A percentile compares a stretch with the other conserved stretches of the same genome.
These are phyloP conservation scores for Scutellaria galericulata DNA, from an alignment of 257 asterid genomes.

Conservation along the genomic window DNA sequence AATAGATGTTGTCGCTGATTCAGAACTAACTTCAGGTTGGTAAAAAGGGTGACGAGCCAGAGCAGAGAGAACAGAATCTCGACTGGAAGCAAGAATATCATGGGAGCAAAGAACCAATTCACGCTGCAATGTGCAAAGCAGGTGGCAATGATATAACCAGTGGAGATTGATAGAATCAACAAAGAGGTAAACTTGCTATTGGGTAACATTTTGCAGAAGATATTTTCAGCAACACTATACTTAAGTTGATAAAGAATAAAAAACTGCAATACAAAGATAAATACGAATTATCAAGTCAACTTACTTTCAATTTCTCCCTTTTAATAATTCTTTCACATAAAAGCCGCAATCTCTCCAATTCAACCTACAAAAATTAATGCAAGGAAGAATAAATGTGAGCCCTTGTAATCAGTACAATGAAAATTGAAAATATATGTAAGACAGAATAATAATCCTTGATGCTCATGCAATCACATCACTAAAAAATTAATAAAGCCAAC, in stretches of 20 bases:
- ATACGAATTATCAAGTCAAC: conserved; percentile 25
- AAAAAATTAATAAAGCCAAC: not conserved
- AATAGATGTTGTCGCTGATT: conserved; percentile 91
- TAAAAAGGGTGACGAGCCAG: conserved; percentile 77
- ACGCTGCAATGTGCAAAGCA: conserved; percentile 65
- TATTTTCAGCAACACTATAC: conserved; percentile 7
- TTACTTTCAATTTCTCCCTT: conserved; percentile 94
- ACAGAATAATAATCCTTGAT: not conserved
- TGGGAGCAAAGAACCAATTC: conserved; percentile 94
- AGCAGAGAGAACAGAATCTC: conserved; percentile 74
- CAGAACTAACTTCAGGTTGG: conserved; percentile 90
- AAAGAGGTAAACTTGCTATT: not conserved
- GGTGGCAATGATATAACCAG: conserved; percentile 20
- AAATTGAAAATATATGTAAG: conserved; percentile 1
- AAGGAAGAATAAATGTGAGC: conserved; percentile 3
- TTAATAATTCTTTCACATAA: conserved; percentile 91
- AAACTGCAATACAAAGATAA: not conserved
- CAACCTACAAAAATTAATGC: conserved; percentile 63
- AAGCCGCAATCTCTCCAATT: conserved; percentile 94
- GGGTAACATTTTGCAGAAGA: conserved; percentile 15
- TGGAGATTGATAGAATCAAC: not conserved
- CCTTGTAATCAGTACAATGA: not conserved
- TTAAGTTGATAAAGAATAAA: not conserved
- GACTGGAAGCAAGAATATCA: conserved; percentile 75
- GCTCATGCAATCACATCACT: conserved; percentile 18